Percentiles rank a stretch among this genome's conserved stretches.
Evolutionary conservation across 768 basidiomycete genomes (phyloP).

Genomic region (Naematelia aurantialba): DNA sequence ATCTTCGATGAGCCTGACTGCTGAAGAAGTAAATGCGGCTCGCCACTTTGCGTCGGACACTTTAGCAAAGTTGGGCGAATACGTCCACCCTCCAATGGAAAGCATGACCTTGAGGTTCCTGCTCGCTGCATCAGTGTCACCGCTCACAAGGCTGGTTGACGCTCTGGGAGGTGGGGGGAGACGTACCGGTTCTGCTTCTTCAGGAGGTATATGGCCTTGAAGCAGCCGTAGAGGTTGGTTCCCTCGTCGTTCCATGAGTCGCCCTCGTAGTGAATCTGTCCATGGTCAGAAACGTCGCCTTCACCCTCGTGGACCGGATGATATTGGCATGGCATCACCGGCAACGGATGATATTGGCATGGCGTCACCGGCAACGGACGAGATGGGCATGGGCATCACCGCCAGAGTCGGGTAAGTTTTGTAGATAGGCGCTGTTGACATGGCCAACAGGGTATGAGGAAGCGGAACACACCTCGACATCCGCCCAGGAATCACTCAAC

Average conservation of each 20-base stretch:
- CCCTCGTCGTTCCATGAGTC: conserved; percentile 93
- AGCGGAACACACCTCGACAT: conserved; percentile 60
- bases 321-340: too few relatives aligned
- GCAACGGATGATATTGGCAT: too few relatives aligned
- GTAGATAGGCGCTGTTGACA: too few relatives aligned
- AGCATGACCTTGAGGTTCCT: conserved; percentile 60
- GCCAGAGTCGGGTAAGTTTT: too few relatives aligned
- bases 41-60: conserved; percentile 64
- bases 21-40: conserved; percentile 71
- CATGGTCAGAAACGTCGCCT: background rate
- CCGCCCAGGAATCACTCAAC: conserved; percentile 88
- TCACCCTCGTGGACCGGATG: too few relatives aligned
- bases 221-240: conserved; percentile 88
- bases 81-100: conserved; percentile 81
- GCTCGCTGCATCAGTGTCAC: background rate
- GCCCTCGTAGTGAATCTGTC: conserved; percentile 83
- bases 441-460: too few relatives aligned
- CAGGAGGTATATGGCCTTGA: conserved; percentile 86
- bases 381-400: too few relatives aligned
- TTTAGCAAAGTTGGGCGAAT: conserved; percentile 64
- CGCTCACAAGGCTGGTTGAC: background rate
- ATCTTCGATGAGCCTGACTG: conserved; percentile 77
- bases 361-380: too few relatives aligned
- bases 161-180: background rate
- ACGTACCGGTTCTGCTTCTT: conserved; percentile 72